Base-by-base conservation (phyloP, 148 eudicot species). In the Fagopyrum esculentum region DNA sequence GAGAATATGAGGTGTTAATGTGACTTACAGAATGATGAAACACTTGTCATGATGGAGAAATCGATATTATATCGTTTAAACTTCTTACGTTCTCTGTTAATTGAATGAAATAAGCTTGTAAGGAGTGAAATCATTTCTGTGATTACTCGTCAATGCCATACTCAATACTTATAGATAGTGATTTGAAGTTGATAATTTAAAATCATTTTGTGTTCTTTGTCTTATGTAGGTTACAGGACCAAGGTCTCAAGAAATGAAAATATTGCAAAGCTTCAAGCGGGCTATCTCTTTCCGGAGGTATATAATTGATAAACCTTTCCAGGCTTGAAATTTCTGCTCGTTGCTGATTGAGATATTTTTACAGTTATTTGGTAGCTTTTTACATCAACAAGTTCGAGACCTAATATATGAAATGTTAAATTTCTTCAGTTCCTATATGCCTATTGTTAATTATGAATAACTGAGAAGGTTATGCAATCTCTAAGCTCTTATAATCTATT, bases 261-360 rank as follows among this genome's bases (percentile, higher is more conserved):
- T 77, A 75, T 91, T 76, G 89, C 81, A 44, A 93, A 91, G 80
- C 98, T 93, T 78, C 97, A 93, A 89, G 98, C 97, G 76, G 98
- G 98, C 44, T 93, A 93, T 81, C 89, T 93, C 74, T 91, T 93
- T 73, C 98, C 98, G 2, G 98, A 93, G 97, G 98, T 93, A 17
- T 71, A 76, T 79, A 11, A 22, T 44, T 16, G 4, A 30, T 43
- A 63, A 11, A 15, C 47, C 71, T 66, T 35, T 66, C 17, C 2
- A 66, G 71, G 19, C 13, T 66, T 43, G 47, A 63, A 11, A 35
- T 63, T 63, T 44, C 69, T 63, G 16, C 12, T 66, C 43, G 46
- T 15, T 9, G 71, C 47, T 43, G 13, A 16, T 66, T 35, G 19
- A 61, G 68, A 66, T 17, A 66, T 66, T 29, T 66, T 66, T 15